phyloP scores from a whole-genome alignment of 2,329 filamentous ascomycete species.

The Penicillium sp. region DNA sequence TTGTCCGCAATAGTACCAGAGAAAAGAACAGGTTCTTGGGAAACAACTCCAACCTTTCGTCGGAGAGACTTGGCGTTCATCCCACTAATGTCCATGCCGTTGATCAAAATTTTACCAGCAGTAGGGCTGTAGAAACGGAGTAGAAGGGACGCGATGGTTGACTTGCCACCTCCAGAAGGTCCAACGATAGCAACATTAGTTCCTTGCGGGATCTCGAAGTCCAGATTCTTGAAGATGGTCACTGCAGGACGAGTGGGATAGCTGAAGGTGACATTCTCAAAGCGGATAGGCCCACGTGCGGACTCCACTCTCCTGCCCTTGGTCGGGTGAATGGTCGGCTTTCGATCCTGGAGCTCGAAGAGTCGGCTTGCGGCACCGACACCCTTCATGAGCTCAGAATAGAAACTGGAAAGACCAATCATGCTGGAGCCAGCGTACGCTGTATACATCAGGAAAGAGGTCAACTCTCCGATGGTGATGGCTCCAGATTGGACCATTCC shows the following conservation, averaged over 20 bases:
- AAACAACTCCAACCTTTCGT: slow-evolving; percentile 89
- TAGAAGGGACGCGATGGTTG: slow-evolving; percentile 87
- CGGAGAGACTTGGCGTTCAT: slow-evolving; percentile 95
- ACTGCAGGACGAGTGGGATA: slow-evolving; percentile 95
- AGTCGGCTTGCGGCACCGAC: slow-evolving; percentile 94
- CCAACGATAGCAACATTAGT: slow-evolving; percentile 96
- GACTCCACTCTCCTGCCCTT: slow-evolving; percentile 76
- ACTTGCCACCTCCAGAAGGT: slow-evolving; percentile 93
- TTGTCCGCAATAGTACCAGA: slow-evolving; percentile 75
- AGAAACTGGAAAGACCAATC: slow-evolving; percentile 93
- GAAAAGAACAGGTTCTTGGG: slow-evolving; percentile 93
- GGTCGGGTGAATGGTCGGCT: slow-evolving; percentile 83
- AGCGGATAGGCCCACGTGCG: slow-evolving; percentile 84
- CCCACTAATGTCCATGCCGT: slow-evolving; percentile 75
- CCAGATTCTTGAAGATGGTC: slow-evolving; percentile 81
- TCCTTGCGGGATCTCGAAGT: slow-evolving; percentile 88
- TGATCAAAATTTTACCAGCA: slow-evolving; percentile 74
- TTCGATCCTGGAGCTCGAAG: slow-evolving; percentile 91
- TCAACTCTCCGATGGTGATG: slow-evolving; percentile 88
- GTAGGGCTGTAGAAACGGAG: slow-evolving; percentile 89
- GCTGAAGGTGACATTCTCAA: slow-evolving; percentile 80
- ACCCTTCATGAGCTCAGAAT: slow-evolving; percentile 98
- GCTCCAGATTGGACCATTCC: slow-evolving; percentile 82
- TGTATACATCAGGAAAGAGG: slow-evolving; percentile 98
- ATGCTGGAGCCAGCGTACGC: slow-evolving; percentile 83